A percentile compares a stretch with the other conserved stretches of the same genome.
These are phyloP conservation scores for Eucalyptus camaldulensis DNA, from an alignment of 345 rosid genomes.

Conservation along the genomic window DNA sequence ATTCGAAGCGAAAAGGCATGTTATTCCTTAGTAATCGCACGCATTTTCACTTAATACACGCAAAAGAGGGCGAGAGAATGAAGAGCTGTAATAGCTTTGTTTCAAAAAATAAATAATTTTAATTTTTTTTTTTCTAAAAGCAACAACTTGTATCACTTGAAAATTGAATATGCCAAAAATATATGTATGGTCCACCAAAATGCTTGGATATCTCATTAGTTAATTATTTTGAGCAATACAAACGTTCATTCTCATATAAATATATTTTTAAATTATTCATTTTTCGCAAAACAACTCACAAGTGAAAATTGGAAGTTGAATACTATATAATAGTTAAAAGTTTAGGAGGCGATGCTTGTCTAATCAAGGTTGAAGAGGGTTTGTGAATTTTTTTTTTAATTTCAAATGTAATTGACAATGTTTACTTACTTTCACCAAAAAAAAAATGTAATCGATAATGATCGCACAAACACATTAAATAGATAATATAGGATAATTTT, in stretches of 20 bases:
- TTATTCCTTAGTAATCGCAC: not conserved
- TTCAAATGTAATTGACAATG: not conserved
- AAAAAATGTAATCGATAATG: not conserved
- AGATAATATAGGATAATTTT: accelerated
- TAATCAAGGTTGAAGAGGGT: accelerated
- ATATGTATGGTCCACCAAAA: accelerated
- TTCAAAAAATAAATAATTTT: not conserved
- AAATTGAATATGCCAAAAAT: not conserved
- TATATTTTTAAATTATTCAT: not conserved
- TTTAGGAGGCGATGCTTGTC: accelerated
- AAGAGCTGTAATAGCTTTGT: not conserved
- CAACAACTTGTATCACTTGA: not conserved
- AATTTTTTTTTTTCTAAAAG: not conserved
- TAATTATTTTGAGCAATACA: not conserved
- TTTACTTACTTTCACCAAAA: no score
- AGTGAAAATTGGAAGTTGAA: accelerated
- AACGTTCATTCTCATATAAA: not conserved
- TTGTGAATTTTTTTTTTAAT: not conserved
- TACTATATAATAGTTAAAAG: accelerated
- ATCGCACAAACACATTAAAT: not conserved
- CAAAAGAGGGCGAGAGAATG: not conserved
- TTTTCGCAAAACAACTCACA: accelerated
- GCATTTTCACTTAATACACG: not conserved
- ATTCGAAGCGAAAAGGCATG: not conserved
- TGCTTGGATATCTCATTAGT: no score